Base-by-base conservation (phyloP, 2,329 filamentous ascomycete species). In the Gaeumannomyces tritici region DNA sequence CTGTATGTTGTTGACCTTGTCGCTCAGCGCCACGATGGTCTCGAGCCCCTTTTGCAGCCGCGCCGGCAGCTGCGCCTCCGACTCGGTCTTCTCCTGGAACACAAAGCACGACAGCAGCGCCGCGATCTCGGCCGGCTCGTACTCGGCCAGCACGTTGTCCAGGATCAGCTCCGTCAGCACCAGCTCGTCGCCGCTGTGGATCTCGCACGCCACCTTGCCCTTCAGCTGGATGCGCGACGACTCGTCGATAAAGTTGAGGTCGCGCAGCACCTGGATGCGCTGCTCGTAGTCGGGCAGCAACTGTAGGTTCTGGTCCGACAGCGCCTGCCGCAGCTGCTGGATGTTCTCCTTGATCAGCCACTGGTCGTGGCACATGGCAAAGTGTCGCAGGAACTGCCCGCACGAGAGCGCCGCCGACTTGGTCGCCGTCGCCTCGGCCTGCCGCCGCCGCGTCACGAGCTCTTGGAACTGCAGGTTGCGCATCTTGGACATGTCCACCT, bases 291-390 rank as follows among this genome's bases (percentile, higher is more conserved):
- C 95, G 0, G 95, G 95, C 12, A 99, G 83, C 5, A 99, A 83
- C 71, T 97, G 93, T 2, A 99, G 84, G 71, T 98, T 98, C 73
- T 98, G 93, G 73, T 98, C 92, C 1, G 95, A 97, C 76, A 98
- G 91, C 31, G 93, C 82, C 71, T 91, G 89, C 65, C 93, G 91
- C 64, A 99, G 81, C 65, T 93, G 87, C 18, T 87, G 85, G 68
- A 99, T 97, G 69, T 96, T 93, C 73, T 96, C 92, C 73, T 95
- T 91, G 73, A 99, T 91, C 58, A 96, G 83, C 92, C 93, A 98
- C 75, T 97, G 90, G 71, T 97, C 91, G 71, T 99, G 92, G 70
- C 93, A 90, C 90, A 96, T 96, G 65, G 92, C 89, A 72, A 95
- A 97, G 89, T 93, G 95, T 75, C 96, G 93, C 65, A 95, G 73